Evolutionary conservation across 768 basidiomycete species (phyloP), one percentile per base, ranked within the genome.

Genomic region (Podaxis sp.): DNA sequence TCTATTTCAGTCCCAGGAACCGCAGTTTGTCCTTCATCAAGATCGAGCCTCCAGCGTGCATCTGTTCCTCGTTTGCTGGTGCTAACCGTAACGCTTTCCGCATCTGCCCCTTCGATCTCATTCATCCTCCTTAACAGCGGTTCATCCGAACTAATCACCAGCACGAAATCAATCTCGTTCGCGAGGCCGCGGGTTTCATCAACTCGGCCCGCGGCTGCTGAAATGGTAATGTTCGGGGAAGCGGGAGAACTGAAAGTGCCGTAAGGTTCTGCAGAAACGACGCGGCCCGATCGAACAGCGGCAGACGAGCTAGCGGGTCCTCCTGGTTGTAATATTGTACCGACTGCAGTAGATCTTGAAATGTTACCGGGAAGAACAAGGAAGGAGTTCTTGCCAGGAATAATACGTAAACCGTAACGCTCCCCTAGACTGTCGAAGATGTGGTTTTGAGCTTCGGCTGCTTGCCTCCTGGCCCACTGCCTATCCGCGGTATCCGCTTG

Each of bases 401-500:
- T 90, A 69, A 93, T 93, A 24, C 92, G 87, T 8, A 94, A 76
- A 1, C 90, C 89, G 69, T 90, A 93, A 0, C 89, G 86, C 70
- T 93, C 91, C 46, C 91, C 91, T 37, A 93, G 85, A 66, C 88
- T 90, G 72, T 93, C 93, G 69, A 92, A 94, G 65, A 94, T 91
- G 68, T 94, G 93, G 74, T 95, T 95, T 74, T 94, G 93, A 22
- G 93, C 93, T 71, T 94, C 93, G 0, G 91, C 91, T 1, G 93
- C 93, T 70, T 94, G 93, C 22, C 93, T 78, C 36, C 89, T 82
- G 0, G 92, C 93, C 93, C 93, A 95, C 60, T 84, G 85, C 11
- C 88, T 80, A 68, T 91, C 90, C 0, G 85, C 72, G 43, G 76
- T 74, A 40, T 85, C 81, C 17, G 83, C 78, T 15, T 67, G 65